A percentile compares a stretch with the other conserved stretches of the same genome.
phyloP scores from a whole-genome alignment of 805 yeast genomes.

The Barnettozyma californica region DNA sequence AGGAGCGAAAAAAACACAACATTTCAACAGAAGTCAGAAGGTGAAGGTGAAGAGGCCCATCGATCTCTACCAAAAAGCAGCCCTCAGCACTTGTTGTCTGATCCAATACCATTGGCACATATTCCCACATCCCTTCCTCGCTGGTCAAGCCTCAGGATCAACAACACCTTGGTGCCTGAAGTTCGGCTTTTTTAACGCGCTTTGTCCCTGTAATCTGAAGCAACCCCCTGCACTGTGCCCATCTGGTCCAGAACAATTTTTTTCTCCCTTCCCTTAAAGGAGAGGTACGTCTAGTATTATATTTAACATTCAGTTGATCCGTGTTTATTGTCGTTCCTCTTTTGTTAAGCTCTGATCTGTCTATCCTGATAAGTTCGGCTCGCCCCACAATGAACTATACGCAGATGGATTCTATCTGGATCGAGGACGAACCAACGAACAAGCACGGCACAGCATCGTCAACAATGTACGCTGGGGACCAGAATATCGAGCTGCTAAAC shows the following conservation, averaged over 20 bases:
- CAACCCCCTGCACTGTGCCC: background rate
- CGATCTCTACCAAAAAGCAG: no score
- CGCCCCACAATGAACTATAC: background rate
- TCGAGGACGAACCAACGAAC: conserved; percentile 31
- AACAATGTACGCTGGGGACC: conserved; percentile 17
- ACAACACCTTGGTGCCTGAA: no score
- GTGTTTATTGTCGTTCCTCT: background rate
- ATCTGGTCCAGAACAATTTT: background rate
- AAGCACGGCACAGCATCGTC: conserved; percentile 11
- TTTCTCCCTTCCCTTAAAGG: background rate
- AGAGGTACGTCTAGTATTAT: background rate
- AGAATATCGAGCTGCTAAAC: conserved; percentile 30
- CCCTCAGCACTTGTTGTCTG: no score
- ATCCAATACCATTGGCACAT: no score
- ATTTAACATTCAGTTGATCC: background rate
- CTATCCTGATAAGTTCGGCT: background rate
- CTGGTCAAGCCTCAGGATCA: no score
- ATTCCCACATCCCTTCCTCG: no score
- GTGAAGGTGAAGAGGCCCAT: no score
- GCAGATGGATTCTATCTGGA: conserved; percentile 37
- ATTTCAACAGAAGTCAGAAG: no score
- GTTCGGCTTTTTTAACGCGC: background rate
- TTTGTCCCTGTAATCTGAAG: background rate
- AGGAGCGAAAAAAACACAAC: no score
- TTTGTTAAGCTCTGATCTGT: background rate